A percentile compares a stretch with the other conserved stretches of the same genome.
These are phyloP conservation scores for Xylaria sp. DNA, from an alignment of 2,329 filamentous ascomycete species.

Conservation along the genomic window DNA sequence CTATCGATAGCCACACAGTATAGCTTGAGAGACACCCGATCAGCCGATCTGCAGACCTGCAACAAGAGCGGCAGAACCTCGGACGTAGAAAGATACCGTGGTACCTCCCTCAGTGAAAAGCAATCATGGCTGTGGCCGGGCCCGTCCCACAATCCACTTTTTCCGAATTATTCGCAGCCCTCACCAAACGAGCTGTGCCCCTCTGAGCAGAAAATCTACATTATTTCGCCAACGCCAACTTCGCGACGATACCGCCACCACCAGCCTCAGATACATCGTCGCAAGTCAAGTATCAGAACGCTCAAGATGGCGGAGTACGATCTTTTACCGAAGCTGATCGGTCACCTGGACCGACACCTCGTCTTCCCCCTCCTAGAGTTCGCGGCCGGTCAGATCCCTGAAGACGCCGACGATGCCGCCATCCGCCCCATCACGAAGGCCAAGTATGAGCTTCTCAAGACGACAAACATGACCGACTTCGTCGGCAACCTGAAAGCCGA, in stretches of 20 bases:
- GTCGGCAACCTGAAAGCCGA: slow-evolving; percentile 90
- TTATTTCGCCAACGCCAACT: slow-evolving; percentile 10
- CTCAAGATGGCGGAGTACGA: slow-evolving; percentile 69
- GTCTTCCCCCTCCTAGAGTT: slow-evolving; percentile 97
- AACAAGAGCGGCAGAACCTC: slow-evolving; percentile 23
- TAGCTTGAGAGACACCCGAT: too few species aligned
- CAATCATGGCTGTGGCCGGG: background rate
- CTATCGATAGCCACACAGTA: background rate
- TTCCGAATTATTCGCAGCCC: slow-evolving; percentile 19
- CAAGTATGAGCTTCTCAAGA: slow-evolving; percentile 92
- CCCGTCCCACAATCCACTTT: slow-evolving; percentile 28
- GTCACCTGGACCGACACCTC: slow-evolving; percentile 91
- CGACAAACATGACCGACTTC: slow-evolving; percentile 99
- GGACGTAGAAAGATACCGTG: slow-evolving; percentile 10
- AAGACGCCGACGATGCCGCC: slow-evolving; percentile 62
- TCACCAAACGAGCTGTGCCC: slow-evolving; percentile 10
- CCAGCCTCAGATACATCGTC: slow-evolving; percentile 1
- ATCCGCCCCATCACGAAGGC: slow-evolving; percentile 75
- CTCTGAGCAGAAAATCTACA: slow-evolving; percentile 13
- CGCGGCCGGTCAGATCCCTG: slow-evolving; percentile 78
- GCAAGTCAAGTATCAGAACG: slow-evolving; percentile 36
- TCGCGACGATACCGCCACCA: slow-evolving; percentile 8
- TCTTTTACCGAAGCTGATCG: slow-evolving; percentile 86
- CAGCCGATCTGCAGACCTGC: too few species aligned
- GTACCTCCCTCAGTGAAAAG: background rate